Conservation (phyloP, 2,329 filamentous ascomycete species). For the Lanzia echinophila region DNA sequence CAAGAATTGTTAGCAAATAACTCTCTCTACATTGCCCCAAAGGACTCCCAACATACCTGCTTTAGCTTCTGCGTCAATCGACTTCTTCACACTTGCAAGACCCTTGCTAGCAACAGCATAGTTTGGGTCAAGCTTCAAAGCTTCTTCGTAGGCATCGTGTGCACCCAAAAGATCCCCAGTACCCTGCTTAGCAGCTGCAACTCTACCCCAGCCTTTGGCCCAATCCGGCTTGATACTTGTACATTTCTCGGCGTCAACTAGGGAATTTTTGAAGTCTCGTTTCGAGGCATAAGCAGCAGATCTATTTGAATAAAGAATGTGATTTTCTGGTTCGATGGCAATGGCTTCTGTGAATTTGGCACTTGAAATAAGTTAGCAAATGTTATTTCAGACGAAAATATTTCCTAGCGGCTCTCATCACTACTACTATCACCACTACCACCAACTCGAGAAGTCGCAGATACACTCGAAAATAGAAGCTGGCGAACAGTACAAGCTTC, state of each 20-base stretch:
- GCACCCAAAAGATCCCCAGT: slow-evolving; percentile 78
- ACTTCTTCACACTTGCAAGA: slow-evolving; percentile 75
- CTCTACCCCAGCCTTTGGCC: slow-evolving; percentile 93
- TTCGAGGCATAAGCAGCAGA: slow-evolving; percentile 85
- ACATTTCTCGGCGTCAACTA: slow-evolving; percentile 88
- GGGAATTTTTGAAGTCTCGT: slow-evolving; percentile 75
- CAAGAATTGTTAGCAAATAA: slow-evolving; percentile 10
- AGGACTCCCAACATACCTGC: slow-evolving; percentile 30
- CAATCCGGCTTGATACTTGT: slow-evolving; percentile 95
- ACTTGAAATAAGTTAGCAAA: slow-evolving; percentile 41
- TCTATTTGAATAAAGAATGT: slow-evolving; percentile 96
- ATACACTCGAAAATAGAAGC: too few species aligned
- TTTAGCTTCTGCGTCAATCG: slow-evolving; percentile 70
- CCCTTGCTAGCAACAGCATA: slow-evolving; percentile 93
- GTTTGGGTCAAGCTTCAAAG: slow-evolving; percentile 83
- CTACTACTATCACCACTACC: too few species aligned
- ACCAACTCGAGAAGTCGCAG: too few species aligned
- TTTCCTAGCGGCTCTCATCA: too few species aligned
- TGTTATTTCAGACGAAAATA: neutral
- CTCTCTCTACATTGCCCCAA: slow-evolving; percentile 6
- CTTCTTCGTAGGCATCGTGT: slow-evolving; percentile 85
- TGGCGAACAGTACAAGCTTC: too few species aligned
- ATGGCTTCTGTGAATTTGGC: slow-evolving; percentile 95
- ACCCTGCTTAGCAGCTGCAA: slow-evolving; percentile 86
- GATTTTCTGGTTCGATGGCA: slow-evolving; percentile 77